Conservation (phyloP, 2,329 filamentous ascomycete species). For the Coniochaeta sp. region DNA sequence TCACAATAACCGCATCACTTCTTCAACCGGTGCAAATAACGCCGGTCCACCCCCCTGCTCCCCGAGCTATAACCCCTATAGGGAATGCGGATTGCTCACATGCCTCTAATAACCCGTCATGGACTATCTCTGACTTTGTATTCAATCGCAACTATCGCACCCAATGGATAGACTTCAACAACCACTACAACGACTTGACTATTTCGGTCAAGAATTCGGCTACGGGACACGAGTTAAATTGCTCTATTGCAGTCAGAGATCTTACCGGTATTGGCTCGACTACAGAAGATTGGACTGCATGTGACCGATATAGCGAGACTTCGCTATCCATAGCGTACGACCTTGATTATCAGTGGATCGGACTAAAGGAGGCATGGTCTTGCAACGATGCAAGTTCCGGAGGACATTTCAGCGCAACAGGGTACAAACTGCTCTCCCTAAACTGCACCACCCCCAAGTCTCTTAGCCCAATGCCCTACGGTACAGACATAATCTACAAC, state of each 20-base stretch:
- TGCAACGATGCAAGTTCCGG: background rate
- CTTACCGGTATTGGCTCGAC: background rate
- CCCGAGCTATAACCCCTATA: background rate
- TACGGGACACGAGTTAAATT: background rate
- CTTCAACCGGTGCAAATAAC: background rate
- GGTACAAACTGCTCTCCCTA: background rate
- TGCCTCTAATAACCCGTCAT: background rate
- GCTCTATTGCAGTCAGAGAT: background rate
- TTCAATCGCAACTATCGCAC: background rate
- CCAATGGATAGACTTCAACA: background rate
- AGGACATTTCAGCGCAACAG: background rate
- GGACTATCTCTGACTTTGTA: background rate
- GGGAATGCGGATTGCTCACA: background rate
- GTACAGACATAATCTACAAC: background rate
- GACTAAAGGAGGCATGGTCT: background rate
- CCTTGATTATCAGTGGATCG: background rate
- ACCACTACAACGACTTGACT: background rate
- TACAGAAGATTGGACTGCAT: background rate
- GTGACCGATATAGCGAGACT: background rate
- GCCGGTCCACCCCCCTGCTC: background rate
- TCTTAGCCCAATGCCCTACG: background rate
- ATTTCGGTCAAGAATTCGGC: background rate
- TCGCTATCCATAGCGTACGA: background rate
- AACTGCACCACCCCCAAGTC: background rate
- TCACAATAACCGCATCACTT: background rate